Percentiles rank a stretch among this genome's conserved stretches.
phyloP scores from a whole-genome alignment of 2,329 filamentous ascomycete genomes.

The Plenodomus biglobosus region DNA sequence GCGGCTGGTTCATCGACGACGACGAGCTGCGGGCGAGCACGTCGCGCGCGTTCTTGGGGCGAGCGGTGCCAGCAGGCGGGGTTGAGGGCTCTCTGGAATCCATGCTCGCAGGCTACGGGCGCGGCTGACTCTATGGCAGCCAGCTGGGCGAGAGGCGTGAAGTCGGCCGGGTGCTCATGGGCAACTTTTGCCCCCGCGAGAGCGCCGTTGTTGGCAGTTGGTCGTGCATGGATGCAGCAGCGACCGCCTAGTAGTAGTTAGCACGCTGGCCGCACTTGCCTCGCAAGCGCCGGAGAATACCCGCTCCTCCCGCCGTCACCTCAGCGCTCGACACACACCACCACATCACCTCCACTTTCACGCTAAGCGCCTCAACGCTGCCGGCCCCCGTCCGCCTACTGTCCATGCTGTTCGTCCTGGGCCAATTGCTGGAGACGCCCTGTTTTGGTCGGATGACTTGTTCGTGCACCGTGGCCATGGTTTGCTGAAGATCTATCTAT shows the following conservation, averaged over 20 bases:
- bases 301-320: constrained; percentile 2
- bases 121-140: constrained; percentile 8
- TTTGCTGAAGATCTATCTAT: background rate
- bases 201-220: constrained; percentile 18
- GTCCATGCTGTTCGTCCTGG: background rate
- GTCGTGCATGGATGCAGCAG: constrained; percentile 17
- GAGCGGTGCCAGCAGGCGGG: constrained; percentile 31
- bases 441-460: background rate
- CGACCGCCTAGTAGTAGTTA: constrained; percentile 1
- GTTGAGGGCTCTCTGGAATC: constrained; percentile 33
- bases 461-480: background rate
- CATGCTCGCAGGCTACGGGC: constrained; percentile 24
- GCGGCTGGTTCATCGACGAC: constrained; percentile 4
- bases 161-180: constrained; percentile 19
- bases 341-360: background rate
- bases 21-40: constrained; percentile 2
- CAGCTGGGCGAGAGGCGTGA: constrained; percentile 14
- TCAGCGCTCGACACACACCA: background rate
- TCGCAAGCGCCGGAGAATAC: constrained; percentile 5
- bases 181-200: constrained; percentile 17
- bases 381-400: background rate
- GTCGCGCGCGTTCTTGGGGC: constrained; percentile 23
- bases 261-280: constrained; percentile 6
- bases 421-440: background rate
- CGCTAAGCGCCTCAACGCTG: background rate